Conservation (phyloP, 768 basidiomycete genomes). For the Panellus pusillus region DNA sequence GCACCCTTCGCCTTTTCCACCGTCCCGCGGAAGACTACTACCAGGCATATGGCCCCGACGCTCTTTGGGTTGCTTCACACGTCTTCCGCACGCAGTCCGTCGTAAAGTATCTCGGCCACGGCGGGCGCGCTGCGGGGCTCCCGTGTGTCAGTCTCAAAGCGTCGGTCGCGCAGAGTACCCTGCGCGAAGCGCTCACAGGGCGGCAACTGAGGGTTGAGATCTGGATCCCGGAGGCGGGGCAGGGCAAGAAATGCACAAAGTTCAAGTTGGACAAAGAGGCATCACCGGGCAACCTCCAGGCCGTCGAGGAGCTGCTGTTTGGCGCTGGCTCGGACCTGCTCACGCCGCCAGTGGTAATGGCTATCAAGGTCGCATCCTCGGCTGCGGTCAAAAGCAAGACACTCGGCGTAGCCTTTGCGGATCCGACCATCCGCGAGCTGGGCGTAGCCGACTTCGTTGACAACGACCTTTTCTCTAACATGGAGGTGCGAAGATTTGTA, state of each 20-base stretch:
- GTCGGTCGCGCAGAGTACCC: constrained; percentile 74
- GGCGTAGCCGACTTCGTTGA: constrained; percentile 92
- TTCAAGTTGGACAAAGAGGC: constrained; percentile 85
- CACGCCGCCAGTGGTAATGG: constrained; percentile 85
- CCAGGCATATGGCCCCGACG: constrained; percentile 87
- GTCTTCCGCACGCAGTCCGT: constrained; percentile 89
- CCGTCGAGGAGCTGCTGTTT: constrained; percentile 86
- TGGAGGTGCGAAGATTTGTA: constrained; percentile 59
- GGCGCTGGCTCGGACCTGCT: constrained; percentile 67
- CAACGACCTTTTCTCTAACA: constrained; percentile 94
- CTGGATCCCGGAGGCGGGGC: constrained; percentile 72
- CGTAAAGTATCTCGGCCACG: constrained; percentile 83
- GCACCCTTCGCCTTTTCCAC: constrained; percentile 86
- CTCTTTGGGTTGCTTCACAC: constrained; percentile 80
- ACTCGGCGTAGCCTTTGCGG: constrained; percentile 89
- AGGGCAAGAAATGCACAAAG: constrained; percentile 71
- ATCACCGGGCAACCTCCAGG: constrained; percentile 64
- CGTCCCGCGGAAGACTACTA: constrained; percentile 66
- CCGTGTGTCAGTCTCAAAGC: constrained; percentile 78
- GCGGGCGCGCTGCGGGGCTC: constrained; percentile 57
- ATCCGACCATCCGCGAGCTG: constrained; percentile 80
- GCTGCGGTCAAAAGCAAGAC: constrained; percentile 61
- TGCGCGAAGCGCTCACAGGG: constrained; percentile 86
- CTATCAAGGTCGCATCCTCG: constrained; percentile 72
- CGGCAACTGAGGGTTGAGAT: constrained; percentile 94